phyloP scores from a whole-genome alignment of 2,329 filamentous ascomycete species.

The Trichoderma sp. region DNA sequence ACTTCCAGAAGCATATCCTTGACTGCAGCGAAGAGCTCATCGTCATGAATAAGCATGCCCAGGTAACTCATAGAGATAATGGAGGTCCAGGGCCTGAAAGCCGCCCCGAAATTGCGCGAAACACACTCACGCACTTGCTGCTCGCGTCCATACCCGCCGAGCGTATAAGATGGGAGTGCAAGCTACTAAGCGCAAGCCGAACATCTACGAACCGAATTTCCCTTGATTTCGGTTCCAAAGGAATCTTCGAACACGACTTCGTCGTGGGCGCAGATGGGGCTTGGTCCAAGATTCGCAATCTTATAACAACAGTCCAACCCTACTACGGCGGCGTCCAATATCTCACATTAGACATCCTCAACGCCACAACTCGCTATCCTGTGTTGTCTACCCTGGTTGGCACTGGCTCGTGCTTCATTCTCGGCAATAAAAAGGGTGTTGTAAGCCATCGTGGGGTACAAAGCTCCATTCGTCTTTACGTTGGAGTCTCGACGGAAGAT shows the following conservation, averaged over 20 bases:
- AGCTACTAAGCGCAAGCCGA: constrained; percentile 29
- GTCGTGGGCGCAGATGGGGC: constrained; percentile 24
- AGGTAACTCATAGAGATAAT: constrained; percentile 24
- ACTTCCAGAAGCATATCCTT: constrained; percentile 41
- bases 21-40: constrained; percentile 23
- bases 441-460: constrained; percentile 32
- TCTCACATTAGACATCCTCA: constrained; percentile 35
- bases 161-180: constrained; percentile 38
- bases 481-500: constrained; percentile 27
- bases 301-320: constrained; percentile 37
- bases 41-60: constrained; percentile 29
- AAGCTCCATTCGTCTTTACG: constrained; percentile 32
- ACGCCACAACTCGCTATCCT: constrained; percentile 36
- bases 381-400: constrained; percentile 40
- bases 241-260: constrained; percentile 20
- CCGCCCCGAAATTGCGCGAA: constrained; percentile 40
- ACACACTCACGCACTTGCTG: constrained; percentile 35
- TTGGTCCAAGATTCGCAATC: constrained; percentile 32
- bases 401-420: constrained; percentile 35
- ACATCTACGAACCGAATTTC: constrained; percentile 7
- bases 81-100: constrained; percentile 23
- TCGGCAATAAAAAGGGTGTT: constrained; percentile 39
- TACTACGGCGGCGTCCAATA: constrained; percentile 39
- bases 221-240: constrained; percentile 27
- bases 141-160: constrained; percentile 30